Base-by-base conservation (phyloP, 2,329 filamentous ascomycete genomes). In the Aspergillus sp. region DNA sequence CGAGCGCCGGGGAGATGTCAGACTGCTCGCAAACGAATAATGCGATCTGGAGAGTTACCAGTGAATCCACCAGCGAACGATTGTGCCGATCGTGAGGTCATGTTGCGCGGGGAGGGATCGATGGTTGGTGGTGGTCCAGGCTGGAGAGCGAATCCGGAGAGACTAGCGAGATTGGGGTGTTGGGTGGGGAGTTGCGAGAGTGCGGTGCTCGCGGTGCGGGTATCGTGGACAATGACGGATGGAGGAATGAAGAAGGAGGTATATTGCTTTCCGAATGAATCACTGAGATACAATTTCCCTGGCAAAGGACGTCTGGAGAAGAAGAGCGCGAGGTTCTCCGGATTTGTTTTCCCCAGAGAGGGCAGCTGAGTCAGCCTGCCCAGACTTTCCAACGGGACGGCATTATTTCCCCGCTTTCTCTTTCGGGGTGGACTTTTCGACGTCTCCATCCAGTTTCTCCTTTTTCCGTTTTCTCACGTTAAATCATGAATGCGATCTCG, bases 71-170 rank as follows among this genome's bases (percentile, higher is more conserved):
- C 6, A 5, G 29, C 21, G 23, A 21, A 32, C 5, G 23, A 43
- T 29, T 9, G 6, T 29, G 40, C 25, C 14, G 47, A 49, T 49
- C 47, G 47, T 49, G 47, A 49, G 47, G 47, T 49, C 47, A 49
- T 44, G n/a, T 13, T 21, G 40, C 40, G 40, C 36, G 43, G 43
- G 25, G 19, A 25, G 19, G 41, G 41, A 13, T 17, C 13, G 41
- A 29, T 43, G 11, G 17, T 43, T 42, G 11, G n/a, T 42, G 40
- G 40, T 42, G 40, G 40, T 42, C 40, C n/a, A n/a, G 16, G 40
- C 19, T n/a, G 4, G 40, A n/a, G 14, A 38, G 40, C 40, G 40
- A 42, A 42, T 42, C 40, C 40, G 19, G 40, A 42, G 40, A 10
- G 25, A 19, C 40, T 19, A 19, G 40, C 13, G 16, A 17, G 34